Evolutionary conservation across 805 yeast species (phyloP).

Genomic region (Suhomyces sp.): DNA sequence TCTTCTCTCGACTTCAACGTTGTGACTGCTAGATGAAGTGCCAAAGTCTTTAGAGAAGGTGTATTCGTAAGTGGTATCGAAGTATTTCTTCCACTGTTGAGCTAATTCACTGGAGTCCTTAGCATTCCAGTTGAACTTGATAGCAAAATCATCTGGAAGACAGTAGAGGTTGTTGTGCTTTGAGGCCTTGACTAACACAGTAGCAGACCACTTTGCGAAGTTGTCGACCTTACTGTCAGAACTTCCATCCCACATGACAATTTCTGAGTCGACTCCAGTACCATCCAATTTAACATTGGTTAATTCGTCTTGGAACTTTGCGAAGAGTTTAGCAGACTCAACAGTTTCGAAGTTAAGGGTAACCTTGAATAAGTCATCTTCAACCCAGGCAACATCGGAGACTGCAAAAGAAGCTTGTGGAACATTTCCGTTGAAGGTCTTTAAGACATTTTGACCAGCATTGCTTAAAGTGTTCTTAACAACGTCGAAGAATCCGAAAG

Average conservation of each 20-base stretch:
- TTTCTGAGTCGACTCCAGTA: constrained; percentile 9
- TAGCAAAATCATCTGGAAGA: constrained; percentile 16
- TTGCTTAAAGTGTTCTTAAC: constrained; percentile 3
- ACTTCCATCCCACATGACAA: constrained; percentile 8
- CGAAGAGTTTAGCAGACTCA: constrained; percentile 11
- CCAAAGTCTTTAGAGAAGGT: constrained; percentile 13
- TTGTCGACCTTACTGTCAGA: constrained; percentile 7
- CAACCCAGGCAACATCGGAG: constrained; percentile 14
- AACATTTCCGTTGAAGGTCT: constrained; percentile 5
- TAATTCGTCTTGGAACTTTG: constrained; percentile 10
- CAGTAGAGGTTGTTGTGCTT: constrained; percentile 12
- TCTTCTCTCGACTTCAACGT: constrained; percentile 5
- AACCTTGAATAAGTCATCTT: constrained; percentile 17
- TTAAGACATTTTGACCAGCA: constrained; percentile 9
- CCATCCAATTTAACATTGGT: constrained; percentile 10
- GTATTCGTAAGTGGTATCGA: constrained; percentile 14
- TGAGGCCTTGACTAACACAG: constrained; percentile 14
- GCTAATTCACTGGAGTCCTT: constrained; percentile 11
- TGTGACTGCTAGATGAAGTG: not conserved
- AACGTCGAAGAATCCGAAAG: constrained; percentile 5
- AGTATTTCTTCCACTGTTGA: constrained; percentile 14
- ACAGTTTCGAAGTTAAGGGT: constrained; percentile 16
- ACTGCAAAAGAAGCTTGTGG: constrained; percentile 17
- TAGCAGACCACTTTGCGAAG: constrained; percentile 16
- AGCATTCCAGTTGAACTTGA: constrained; percentile 12